A percentile compares a stretch with the other conserved stretches of the same genome.
Conservation (phyloP, 164 flowering plant genomes). For the Vitis cinerea region DNA sequence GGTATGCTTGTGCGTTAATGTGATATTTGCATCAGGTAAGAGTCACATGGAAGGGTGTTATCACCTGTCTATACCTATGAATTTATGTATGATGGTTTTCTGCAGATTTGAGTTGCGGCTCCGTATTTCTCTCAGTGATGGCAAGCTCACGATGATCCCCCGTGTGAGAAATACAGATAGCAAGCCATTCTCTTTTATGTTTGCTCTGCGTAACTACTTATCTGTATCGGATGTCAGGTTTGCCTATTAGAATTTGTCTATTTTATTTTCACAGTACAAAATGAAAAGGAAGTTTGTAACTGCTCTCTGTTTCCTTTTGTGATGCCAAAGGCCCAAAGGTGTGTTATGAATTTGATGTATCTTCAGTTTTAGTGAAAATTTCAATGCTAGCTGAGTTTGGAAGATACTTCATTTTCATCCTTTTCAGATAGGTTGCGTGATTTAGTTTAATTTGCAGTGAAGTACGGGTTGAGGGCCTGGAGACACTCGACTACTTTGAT, state of each 20-base stretch:
- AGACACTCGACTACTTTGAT: constrained; percentile 90
- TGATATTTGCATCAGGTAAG: neutral
- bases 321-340: neutral
- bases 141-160: constrained; percentile 77
- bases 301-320: neutral
- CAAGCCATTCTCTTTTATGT: constrained; percentile 68
- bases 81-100: constrained; percentile 7
- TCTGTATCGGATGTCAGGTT: constrained; percentile 92
- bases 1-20: constrained; percentile 36
- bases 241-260: constrained; percentile 11
- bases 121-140: constrained; percentile 61
- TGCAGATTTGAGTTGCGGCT: constrained; percentile 87
- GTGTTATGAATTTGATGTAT: too few relatives aligned
- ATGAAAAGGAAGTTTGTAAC: neutral
- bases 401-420: constrained; percentile 16
- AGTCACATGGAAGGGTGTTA: neutral
- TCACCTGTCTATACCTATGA: neutral
- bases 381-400: constrained; percentile 6
- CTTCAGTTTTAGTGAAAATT: neutral
- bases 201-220: constrained; percentile 66
- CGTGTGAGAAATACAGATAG: constrained; percentile 77
- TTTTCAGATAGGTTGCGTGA: constrained; percentile 24
- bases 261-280: neutral
- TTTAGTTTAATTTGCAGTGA: constrained; percentile 67
- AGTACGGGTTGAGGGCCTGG: constrained; percentile 93